phyloP scores from a whole-genome alignment of 2,329 filamentous ascomycete genomes.

The Claviceps quebecensis region DNA sequence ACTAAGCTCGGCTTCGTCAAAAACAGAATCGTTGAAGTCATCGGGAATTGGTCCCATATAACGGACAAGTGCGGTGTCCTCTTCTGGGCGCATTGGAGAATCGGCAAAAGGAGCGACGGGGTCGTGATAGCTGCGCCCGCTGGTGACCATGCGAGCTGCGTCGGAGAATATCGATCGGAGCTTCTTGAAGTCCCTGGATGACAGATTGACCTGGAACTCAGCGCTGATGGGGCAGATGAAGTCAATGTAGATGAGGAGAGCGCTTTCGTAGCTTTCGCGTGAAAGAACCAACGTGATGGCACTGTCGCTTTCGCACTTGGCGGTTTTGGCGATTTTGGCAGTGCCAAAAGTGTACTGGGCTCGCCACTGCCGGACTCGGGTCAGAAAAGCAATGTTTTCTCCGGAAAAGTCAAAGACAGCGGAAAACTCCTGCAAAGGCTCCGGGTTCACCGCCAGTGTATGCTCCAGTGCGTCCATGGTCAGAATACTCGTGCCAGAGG shows the following conservation, averaged over 20 bases:
- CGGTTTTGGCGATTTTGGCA: constrained; percentile 9
- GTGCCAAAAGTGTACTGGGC: constrained; percentile 13
- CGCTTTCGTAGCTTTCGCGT: constrained; percentile 41
- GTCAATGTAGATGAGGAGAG: constrained; percentile 45
- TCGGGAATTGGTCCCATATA: constrained; percentile 34
- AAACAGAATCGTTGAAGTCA: constrained; percentile 38
- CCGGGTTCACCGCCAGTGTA: constrained; percentile 40
- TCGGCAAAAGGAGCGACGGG: constrained; percentile 30
- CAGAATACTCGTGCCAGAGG: constrained; percentile 30
- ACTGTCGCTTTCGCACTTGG: constrained; percentile 5
- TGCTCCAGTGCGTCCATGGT: constrained; percentile 48
- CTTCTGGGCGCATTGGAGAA: constrained; percentile 9
- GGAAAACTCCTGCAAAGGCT: constrained; percentile 45
- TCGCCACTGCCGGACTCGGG: constrained; percentile 33
- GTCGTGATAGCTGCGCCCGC: constrained; percentile 24
- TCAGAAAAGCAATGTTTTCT: constrained; percentile 54
- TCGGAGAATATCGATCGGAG: constrained; percentile 43
- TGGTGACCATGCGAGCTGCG: constrained; percentile 32
- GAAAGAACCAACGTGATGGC: constrained; percentile 17
- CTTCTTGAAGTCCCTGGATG: constrained; percentile 37
- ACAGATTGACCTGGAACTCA: constrained; percentile 54
- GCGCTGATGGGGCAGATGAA: constrained; percentile 48
- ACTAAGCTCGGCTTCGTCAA: constrained; percentile 44
- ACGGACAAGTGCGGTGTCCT: constrained; percentile 14
- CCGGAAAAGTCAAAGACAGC: constrained; percentile 51